Base-by-base conservation (phyloP, 2,329 filamentous ascomycete genomes). In the Microascus cirrosus region DNA sequence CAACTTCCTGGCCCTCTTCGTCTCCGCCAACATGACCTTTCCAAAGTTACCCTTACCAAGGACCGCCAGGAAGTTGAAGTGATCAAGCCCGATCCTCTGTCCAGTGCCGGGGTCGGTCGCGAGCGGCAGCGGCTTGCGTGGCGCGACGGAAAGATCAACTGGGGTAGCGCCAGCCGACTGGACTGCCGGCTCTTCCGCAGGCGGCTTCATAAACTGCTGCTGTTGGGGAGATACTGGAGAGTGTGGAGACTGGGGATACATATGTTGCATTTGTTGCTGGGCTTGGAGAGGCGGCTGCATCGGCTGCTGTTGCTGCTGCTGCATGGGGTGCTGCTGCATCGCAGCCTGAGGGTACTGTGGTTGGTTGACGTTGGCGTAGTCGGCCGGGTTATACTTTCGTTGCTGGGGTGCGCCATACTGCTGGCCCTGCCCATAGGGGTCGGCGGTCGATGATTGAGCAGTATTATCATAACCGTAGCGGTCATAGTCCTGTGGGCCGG, bases 1-100 rank as follows among this genome's bases (percentile, higher is more conserved):
- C 8, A 99, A 79, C 71, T 93, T 89, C 72, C 92, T 90, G 11
- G 89, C 85, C 58, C 85, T 85, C 78, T 99, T 99, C 1, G 94
- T 96, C 74, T 99, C 95, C 2, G 94, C 94, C 71, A 99, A 78
- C 94, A 99, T 99, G 74, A 99, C 94, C 74, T 99, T 99, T 71
- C 94, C 94, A 69, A 99, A 99, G 74, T 99, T 99, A 76, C 94
- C 94, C 74, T 99, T 99, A 69, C 94, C 94, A 63, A 99, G 83
- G 57, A 99, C 94, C 62, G 95, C 93, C 63, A 99, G 80, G 81
- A 99, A 99, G 71, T 99, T 99, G 80, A 99, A 99, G 73, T 99
- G 92, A 69, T 99, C 95, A 53, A 99, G 78, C 20, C 94, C 94
- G 68, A 99, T 97, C 57, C 93, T 84, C 67, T 87, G 83, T 35